Evolutionary conservation across 257 asterid species (phyloP), one percentile per base, ranked within the genome.

Genomic region (Solanum appendiculatum): DNA sequence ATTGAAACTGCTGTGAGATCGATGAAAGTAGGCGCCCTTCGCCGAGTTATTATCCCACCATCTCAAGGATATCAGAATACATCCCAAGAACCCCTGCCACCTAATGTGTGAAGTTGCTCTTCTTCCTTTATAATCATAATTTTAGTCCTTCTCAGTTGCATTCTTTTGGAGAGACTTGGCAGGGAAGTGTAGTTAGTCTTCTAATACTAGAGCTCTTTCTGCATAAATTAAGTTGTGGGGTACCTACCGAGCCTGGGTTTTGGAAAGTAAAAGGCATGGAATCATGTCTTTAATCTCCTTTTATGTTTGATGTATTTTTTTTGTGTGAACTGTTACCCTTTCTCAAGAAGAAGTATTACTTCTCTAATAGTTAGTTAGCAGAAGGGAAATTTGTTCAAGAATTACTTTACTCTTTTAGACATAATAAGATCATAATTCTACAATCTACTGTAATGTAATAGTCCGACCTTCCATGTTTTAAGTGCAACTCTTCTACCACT

Each of bases 71-170:
- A 96, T 90, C 96, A 93, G 91, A 91, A 89, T 88, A 93, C 92
- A 12, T 90, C 93, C 80, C 98, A 96, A 91, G 94, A 96, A 88
- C 98, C 99, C 66, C 87, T 96, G 88, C 99, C 99, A 44, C 98
- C 98, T 68, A 93, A 96, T 90, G 99, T 95, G 92, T 77, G 96
- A 60, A 84, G 31, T 64, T 84, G 20, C 66, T 83, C 34, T 36
- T 63, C 63, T 25, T 84, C 86, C 39, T 80, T 80, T 80, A 44
- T 44, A 48, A 80, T 80, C 66, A 27, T 46, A 44, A 16, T 46
- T n/a, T 80, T 80, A 25, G 20, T 46, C 15, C 8, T 80, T 9
- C 85, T 80, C 42, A 46, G 27, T 80, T 48, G 68, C 66, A 46
- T 46, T 46, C 29, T 16, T 77, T 46, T 78, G 60, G n/a, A 40